Base-by-base conservation (phyloP, 345 rosid genomes). In the Lepidium africanum region DNA sequence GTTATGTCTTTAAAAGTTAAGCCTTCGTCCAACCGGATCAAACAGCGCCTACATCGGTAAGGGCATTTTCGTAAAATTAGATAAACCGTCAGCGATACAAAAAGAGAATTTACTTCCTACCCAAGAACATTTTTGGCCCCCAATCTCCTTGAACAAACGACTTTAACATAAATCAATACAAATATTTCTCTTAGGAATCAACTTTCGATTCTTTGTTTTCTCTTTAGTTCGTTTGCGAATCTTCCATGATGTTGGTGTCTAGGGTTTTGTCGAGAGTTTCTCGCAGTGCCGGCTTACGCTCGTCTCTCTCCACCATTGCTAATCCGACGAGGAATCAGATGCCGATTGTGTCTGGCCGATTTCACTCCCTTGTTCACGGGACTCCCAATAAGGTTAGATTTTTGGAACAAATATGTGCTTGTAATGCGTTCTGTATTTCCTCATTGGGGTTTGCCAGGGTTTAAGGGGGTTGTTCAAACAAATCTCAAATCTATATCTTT, bases 201-300 rank as follows among this genome's bases (percentile, higher is more conserved):
- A 69, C 48, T 59, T 66, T 19, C 57, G 32, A 42, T 59, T 60
- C 37, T 52, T 21, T 19, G 32, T 9, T 1, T 46, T 10, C 48
- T 61, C 15, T 11, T 5, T 60, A 12, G 38, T 67, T 43, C 62
- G 30, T 39, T 36, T 56, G 37, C 53, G 15, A 21, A 16, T 40
- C 25, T 21, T 55, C 45, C 21, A 41, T 65, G 39, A 85, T 87
- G 90, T 67, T 82, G 81, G 69, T 82, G 14, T 75, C 82, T 15
- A 81, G 81, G 81, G 79, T 79, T 58, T 65, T 89, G 45, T 82
- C 85, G 4, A 85, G 87, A 75, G 72, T 76, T 55, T 79, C 92
- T 13, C 76, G 85, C 72, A 69, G 81, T 76, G 75, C 78, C 4
- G 59, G 79, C 45, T 67, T 77, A 65, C 78, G 85, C 80, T 69